A percentile compares a stretch with the other conserved stretches of the same genome.
These are phyloP conservation scores for Pleurotus djamor DNA, from an alignment of 768 basidiomycete species.

Conservation along the genomic window DNA sequence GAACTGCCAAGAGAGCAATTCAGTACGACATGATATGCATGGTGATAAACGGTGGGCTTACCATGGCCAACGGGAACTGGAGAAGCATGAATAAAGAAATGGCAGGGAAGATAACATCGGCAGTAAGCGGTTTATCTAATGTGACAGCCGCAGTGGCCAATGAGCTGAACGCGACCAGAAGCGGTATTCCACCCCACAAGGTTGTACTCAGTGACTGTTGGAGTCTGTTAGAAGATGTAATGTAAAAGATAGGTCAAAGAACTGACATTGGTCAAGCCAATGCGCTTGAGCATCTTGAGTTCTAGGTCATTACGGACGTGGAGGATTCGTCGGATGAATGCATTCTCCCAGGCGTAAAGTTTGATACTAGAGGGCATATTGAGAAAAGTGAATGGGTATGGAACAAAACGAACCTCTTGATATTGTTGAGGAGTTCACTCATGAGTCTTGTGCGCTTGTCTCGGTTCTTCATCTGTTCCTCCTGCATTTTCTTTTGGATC, in stretches of 20 bases:
- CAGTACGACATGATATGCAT: neutral
- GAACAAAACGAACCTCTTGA: slow-evolving; percentile 57
- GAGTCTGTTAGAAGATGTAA: neutral
- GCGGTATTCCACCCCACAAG: slow-evolving; percentile 53
- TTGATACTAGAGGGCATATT: slow-evolving; percentile 63
- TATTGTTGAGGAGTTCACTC: slow-evolving; percentile 92
- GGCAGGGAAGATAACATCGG: slow-evolving; percentile 94
- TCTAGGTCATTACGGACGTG: slow-evolving; percentile 82
- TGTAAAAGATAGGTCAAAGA: slow-evolving; percentile 31
- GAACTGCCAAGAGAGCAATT: slow-evolving; percentile 38
- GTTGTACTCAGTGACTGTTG: slow-evolving; percentile 42
- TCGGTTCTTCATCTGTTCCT: slow-evolving; percentile 91
- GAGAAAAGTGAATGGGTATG: neutral
- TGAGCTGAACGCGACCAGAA: slow-evolving; percentile 81
- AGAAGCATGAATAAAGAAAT: slow-evolving; percentile 89
- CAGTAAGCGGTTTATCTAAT: slow-evolving; percentile 70
- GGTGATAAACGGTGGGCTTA: slow-evolving; percentile 22
- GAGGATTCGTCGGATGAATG: slow-evolving; percentile 79
- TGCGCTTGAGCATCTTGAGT: slow-evolving; percentile 76
- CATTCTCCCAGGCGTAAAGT: slow-evolving; percentile 93
- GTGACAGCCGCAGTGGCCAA: slow-evolving; percentile 70
- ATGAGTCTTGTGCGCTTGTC: slow-evolving; percentile 83
- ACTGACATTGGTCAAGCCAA: slow-evolving; percentile 71
- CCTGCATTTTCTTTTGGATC: slow-evolving; percentile 72
- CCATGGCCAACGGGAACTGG: slow-evolving; percentile 85